A percentile compares a stretch with the other conserved stretches of the same genome.
These are phyloP conservation scores for Zygoascus biomembranicola DNA, from an alignment of 805 yeast species.

Conservation along the genomic window DNA sequence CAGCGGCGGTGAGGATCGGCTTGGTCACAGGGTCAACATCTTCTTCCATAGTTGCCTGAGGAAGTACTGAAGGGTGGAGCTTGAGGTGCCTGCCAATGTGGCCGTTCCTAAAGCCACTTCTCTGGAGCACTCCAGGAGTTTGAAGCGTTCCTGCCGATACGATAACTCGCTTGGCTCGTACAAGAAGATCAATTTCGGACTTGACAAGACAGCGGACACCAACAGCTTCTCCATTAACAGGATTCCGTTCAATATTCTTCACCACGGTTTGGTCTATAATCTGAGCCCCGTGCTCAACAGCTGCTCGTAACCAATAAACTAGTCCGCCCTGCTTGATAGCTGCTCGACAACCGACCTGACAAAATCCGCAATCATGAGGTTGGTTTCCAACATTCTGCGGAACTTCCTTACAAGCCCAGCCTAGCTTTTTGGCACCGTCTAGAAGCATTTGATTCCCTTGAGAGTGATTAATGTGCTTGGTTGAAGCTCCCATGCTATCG, in stretches of 20 bases:
- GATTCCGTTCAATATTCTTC: slow-evolving; percentile 30
- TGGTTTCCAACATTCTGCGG: slow-evolving; percentile 39
- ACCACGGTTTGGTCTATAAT: slow-evolving; percentile 42
- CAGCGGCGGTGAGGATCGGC: slow-evolving; percentile 43
- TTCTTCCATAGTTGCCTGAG: slow-evolving; percentile 36
- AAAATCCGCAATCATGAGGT: slow-evolving; percentile 40
- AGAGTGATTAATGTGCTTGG: slow-evolving; percentile 36
- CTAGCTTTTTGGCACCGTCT: slow-evolving; percentile 39
- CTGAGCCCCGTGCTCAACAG: slow-evolving; percentile 37
- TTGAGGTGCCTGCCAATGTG: slow-evolving; percentile 45
- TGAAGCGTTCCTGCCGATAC: slow-evolving; percentile 41
- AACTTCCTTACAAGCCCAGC: slow-evolving; percentile 35
- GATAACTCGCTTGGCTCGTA: slow-evolving; percentile 39
- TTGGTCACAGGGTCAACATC: slow-evolving; percentile 34
- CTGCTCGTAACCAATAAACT: slow-evolving; percentile 43
- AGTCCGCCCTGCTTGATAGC: slow-evolving; percentile 48
- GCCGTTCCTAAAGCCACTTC: slow-evolving; percentile 42
- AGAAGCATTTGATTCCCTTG: slow-evolving; percentile 36
- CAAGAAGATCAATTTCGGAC: slow-evolving; percentile 16
- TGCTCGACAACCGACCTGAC: slow-evolving; percentile 41
- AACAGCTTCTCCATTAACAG: slow-evolving; percentile 34
- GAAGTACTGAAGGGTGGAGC: slow-evolving; percentile 40
- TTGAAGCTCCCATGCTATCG: slow-evolving; percentile 41
- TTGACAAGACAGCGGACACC: slow-evolving; percentile 37
- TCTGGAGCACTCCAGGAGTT: slow-evolving; percentile 40